These are phyloP conservation scores for Clonostachys chloroleuca DNA, from an alignment of 2,329 filamentous ascomycete genomes.

Conservation along the genomic window DNA sequence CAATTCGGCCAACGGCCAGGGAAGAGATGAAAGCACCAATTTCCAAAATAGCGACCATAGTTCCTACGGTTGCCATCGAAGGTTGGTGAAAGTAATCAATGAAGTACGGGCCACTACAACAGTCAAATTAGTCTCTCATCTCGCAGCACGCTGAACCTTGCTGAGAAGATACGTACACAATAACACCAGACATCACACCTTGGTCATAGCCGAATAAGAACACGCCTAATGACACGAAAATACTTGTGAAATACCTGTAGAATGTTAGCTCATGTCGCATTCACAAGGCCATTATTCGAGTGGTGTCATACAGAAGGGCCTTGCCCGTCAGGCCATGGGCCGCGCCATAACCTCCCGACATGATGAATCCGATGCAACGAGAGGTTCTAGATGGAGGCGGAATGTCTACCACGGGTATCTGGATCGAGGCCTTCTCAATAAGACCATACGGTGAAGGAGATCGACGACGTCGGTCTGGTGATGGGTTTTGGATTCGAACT, in stretches of 20 bases:
- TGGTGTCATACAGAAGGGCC: conserved; percentile 69
- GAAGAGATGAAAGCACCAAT: conserved; percentile 90
- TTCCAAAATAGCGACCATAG: conserved; percentile 96
- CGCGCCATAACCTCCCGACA: conserved; percentile 74
- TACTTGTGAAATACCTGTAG: conserved; percentile 85
- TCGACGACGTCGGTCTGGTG: conserved; percentile 28
- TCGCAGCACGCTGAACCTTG: neutral
- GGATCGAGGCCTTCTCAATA: conserved; percentile 72
- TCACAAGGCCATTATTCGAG: neutral
- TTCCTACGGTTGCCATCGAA: conserved; percentile 81
- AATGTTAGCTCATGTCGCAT: conserved; percentile 7
- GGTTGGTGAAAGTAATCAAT: conserved; percentile 91
- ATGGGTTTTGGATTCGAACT: conserved; percentile 61
- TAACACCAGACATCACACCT: conserved; percentile 78
- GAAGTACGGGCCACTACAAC: conserved; percentile 75
- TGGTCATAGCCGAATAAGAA: conserved; percentile 90
- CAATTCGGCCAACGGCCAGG: conserved; percentile 78
- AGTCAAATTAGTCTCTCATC: conserved; percentile 10
- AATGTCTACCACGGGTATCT: conserved; percentile 66
- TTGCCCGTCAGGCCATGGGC: conserved; percentile 94
- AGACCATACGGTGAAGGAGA: conserved; percentile 30
- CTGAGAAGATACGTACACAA: conserved; percentile 45
- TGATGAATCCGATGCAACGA: conserved; percentile 74
- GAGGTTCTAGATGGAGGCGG: conserved; percentile 62
- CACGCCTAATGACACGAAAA: conserved; percentile 81